phyloP scores from a whole-genome alignment of 768 basidiomycete species.

The Chalciporus sphaerocephalus region DNA sequence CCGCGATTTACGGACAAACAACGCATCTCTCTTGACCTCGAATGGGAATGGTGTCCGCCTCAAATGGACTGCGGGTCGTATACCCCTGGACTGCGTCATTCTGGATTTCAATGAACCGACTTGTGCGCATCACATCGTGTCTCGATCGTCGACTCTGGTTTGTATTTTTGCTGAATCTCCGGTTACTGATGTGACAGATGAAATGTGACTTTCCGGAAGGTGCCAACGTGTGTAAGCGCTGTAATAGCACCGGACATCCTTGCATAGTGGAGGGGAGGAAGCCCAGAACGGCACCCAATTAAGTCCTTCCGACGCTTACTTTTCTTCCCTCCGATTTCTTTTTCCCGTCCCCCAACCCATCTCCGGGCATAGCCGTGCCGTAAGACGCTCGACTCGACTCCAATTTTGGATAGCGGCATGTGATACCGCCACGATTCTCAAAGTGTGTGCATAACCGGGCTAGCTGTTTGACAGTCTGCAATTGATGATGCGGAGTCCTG shows the following conservation, averaged over 20 bases:
- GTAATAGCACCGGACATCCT: constrained; percentile 64
- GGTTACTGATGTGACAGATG: constrained; percentile 52
- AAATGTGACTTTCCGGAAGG: constrained; percentile 76
- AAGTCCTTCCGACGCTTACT: constrained; percentile 38
- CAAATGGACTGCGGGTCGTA: constrained; percentile 8
- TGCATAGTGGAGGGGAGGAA: constrained; percentile 85
- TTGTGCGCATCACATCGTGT: not conserved
- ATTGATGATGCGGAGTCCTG: constrained; percentile 10
- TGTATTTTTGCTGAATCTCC: constrained; percentile 9
- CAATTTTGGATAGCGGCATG: constrained; percentile 23
- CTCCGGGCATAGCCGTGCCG: constrained; percentile 24
- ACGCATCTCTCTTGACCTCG: constrained; percentile 3
- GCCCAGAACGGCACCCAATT: constrained; percentile 77
- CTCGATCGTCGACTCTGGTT: constrained; percentile 9
- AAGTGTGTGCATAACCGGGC: constrained; percentile 10
- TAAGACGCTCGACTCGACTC: constrained; percentile 9
- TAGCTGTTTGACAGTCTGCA: constrained; percentile 11
- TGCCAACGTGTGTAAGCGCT: constrained; percentile 75
- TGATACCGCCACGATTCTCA: constrained; percentile 17
- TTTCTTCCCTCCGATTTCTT: constrained; percentile 3
- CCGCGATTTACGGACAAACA: constrained; percentile 4
- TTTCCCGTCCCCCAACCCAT: not conserved
- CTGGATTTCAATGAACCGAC: constrained; percentile 3
- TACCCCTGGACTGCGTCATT: constrained; percentile 8
- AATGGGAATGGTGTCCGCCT: constrained; percentile 9